Conservation (phyloP, 108 stramenopile species). For the Aurantiochytrium sp. region DNA sequence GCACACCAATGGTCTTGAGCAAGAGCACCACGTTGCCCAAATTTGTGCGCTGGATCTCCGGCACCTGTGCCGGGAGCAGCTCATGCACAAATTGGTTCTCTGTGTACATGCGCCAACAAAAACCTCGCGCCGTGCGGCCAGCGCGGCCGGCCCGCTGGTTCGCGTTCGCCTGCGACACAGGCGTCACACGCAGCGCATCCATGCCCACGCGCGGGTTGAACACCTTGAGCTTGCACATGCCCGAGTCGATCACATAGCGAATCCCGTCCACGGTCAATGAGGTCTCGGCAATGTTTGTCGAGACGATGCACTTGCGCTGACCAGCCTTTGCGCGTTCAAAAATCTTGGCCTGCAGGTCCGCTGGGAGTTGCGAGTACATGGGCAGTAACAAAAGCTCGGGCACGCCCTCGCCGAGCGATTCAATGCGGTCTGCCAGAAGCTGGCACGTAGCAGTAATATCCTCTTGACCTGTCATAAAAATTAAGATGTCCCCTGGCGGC, state of each 20-base stretch:
- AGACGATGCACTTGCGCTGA: conserved; percentile 86
- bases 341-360: conserved; percentile 93
- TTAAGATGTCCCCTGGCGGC: conserved; percentile 92
- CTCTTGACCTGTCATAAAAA: conserved; percentile 99
- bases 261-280: conserved; percentile 96
- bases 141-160: conserved; percentile 93
- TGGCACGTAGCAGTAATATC: conserved; percentile 79
- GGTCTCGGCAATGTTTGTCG: conserved; percentile 98
- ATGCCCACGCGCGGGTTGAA: conserved; percentile 99
- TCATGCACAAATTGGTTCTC: conserved; percentile 89
- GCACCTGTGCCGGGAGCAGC: conserved; percentile 84
- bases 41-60: conserved; percentile 97
- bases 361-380: conserved; percentile 95
- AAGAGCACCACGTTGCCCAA: conserved; percentile 94
- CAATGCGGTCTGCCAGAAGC: neutral
- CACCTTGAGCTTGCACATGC: conserved; percentile 96
- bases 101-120: conserved; percentile 92
- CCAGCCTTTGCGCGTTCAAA: conserved; percentile 86
- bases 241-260: conserved; percentile 82
- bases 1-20: conserved; percentile 89
- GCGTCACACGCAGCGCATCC: conserved; percentile 93
- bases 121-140: conserved; percentile 90
- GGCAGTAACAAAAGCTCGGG: conserved; percentile 75
- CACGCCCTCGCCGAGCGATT: neutral
- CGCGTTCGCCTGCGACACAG: conserved; percentile 91